Evolutionary conservation across 805 yeast genomes (phyloP).

Genomic region (Schwanniomyces yamadae): DNA sequence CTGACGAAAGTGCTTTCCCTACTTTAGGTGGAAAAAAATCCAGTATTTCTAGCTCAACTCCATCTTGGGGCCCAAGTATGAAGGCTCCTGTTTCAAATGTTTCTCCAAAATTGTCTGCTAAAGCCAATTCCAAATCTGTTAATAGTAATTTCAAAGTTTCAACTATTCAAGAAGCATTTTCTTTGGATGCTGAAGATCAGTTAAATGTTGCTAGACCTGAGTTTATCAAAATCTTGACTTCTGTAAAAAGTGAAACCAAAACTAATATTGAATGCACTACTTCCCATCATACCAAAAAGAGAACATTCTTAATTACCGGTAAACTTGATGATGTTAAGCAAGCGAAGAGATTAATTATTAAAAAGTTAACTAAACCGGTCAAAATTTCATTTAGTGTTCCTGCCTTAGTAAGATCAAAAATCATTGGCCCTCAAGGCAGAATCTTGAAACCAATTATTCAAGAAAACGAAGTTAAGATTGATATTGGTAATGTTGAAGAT

Average conservation of each 20-base stretch:
- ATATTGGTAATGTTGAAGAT: slow-evolving; percentile 50
- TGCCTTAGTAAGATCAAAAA: slow-evolving; percentile 67
- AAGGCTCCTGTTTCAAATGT: slow-evolving; percentile 18
- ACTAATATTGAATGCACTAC: slow-evolving; percentile 82
- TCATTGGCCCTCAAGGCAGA: slow-evolving; percentile 87
- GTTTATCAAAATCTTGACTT: slow-evolving; percentile 62
- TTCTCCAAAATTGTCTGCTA: slow-evolving; percentile 12
- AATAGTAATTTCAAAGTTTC: slow-evolving; percentile 46
- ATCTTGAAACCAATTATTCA: slow-evolving; percentile 76
- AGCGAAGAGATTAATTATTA: slow-evolving; percentile 75
- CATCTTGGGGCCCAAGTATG: slow-evolving; percentile 42
- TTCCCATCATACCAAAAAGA: slow-evolving; percentile 68
- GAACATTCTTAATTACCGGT: slow-evolving; percentile 84
- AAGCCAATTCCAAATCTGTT: slow-evolving; percentile 16
- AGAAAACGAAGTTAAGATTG: slow-evolving; percentile 64
- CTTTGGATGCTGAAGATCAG: slow-evolving; percentile 69
- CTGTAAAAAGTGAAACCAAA: slow-evolving; percentile 56
- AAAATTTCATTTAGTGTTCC: slow-evolving; percentile 65
- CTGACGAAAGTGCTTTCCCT: slow-evolving; percentile 63
- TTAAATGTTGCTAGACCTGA: slow-evolving; percentile 61
- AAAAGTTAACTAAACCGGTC: slow-evolving; percentile 75
- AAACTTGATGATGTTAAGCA: slow-evolving; percentile 58
- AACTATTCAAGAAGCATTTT: slow-evolving; percentile 74
- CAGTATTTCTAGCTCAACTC: slow-evolving; percentile 23
- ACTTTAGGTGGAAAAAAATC: slow-evolving; percentile 51